phyloP scores from a whole-genome alignment of 805 yeast genomes.

The Metschnikowia bowlesiae region DNA sequence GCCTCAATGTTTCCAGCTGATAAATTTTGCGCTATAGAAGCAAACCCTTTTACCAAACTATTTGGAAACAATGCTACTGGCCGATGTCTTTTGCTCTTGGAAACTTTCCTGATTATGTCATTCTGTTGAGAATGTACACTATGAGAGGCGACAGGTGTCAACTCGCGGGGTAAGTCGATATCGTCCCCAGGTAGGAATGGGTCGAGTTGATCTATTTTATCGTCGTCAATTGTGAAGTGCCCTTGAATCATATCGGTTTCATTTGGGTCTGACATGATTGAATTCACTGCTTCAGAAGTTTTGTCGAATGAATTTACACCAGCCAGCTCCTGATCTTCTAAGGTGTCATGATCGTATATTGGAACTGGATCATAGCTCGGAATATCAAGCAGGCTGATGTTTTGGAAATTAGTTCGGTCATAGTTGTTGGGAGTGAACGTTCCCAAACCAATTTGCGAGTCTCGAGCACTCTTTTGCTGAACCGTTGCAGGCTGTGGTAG shows the following conservation, averaged over 20 bases:
- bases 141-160: not conserved
- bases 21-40: constrained; percentile 14
- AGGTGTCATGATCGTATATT: constrained; percentile 4
- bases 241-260: constrained; percentile 13
- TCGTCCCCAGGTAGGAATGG: not conserved
- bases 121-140: not conserved
- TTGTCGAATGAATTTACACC: not conserved
- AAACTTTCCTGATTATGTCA: not conserved
- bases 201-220: constrained; percentile 5
- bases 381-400: constrained; percentile 11
- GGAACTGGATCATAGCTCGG: constrained; percentile 15
- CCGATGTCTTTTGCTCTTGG: not conserved
- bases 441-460: constrained; percentile 7
- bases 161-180: not conserved
- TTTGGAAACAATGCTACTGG: not conserved
- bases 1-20: not conserved
- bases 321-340: not conserved
- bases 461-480: constrained; percentile 1
- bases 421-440: constrained; percentile 6
- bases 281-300: not conserved
- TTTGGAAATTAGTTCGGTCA: constrained; percentile 9
- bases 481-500: not conserved
- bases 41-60: constrained; percentile 9
- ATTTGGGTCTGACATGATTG: constrained; percentile 3
- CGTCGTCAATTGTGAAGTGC: constrained; percentile 14